Percentiles rank a stretch among this genome's conserved stretches.
Conservation (phyloP, 1,139 yeast species). For the Kodamaea sp. region DNA sequence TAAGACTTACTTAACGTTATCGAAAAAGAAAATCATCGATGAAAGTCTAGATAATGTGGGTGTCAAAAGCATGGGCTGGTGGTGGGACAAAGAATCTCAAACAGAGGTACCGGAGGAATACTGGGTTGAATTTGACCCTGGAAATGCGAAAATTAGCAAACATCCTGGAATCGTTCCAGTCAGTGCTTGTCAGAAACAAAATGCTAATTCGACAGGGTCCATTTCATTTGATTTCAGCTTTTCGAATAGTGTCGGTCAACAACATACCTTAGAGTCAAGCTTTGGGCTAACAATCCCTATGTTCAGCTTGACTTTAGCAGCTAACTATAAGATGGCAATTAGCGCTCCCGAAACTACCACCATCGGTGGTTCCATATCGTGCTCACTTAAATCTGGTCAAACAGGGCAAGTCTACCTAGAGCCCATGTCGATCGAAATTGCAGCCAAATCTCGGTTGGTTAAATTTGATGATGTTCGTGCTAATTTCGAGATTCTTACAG, state of each 20-base stretch:
- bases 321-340: constrained; percentile 1
- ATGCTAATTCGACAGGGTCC: constrained; percentile 21
- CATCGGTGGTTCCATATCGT: constrained; percentile 16
- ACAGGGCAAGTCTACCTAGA: constrained; percentile 24
- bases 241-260: neutral
- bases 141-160: no score
- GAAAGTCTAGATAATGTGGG: no score
- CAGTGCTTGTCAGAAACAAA: constrained; percentile 26
- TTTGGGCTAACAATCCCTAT: constrained; percentile 1
- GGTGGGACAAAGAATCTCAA: no score
- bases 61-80: no score
- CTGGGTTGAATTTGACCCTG: no score
- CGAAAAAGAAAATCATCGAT: no score
- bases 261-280: neutral
- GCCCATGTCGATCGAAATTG: constrained; percentile 18
- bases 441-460: constrained; percentile 15
- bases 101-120: no score
- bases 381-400: constrained; percentile 19
- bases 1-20: no score
- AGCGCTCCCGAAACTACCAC: neutral
- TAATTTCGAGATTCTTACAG: constrained; percentile 14
- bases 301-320: constrained; percentile 1
- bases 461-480: constrained; percentile 12
- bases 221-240: constrained; percentile 15
- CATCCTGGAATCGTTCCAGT: constrained; percentile 26